Evolutionary conservation across 2,329 filamentous ascomycete genomes (phyloP), one percentile per base, ranked within the genome.

Genomic region (Fusarium devonianum): DNA sequence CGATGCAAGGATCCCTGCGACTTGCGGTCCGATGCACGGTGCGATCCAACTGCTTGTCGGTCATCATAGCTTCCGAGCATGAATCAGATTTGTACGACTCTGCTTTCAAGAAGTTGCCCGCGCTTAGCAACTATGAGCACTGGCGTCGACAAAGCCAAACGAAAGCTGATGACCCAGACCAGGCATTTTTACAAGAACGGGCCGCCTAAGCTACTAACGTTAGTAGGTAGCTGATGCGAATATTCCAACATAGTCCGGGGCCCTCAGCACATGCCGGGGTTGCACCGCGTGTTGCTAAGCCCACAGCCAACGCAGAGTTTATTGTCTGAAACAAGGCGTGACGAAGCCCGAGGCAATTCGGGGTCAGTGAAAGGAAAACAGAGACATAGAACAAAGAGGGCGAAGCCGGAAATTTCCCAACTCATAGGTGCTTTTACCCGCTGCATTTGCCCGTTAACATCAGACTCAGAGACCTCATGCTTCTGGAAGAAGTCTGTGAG

Each of bases 1-100:
- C 49, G 36, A 58, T 50, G 56, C 38, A 49, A 29, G 36, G 36
- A 52, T 45, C 58, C 55, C 50, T 60, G 60, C 50, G 40, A 35
- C 47, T 38, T 61, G 32, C 30, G 17, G 40, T 50, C 37, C 29
- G 36, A 56, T 56, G 56, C 38, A 56, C 43, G 56, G 53, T 56
- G 34, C 42, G 55, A 56, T 52, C 50, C 39, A 25, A 32, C 44
- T 40, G 37, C 28, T 16, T 42, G 19, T 32, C 25, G 6, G 26
- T 42, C 39, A 29, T 42, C 44, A 58, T 56, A 35, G 17, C 28
- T 26, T 45, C 16, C 14, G 19, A 16, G 7, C 12, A n/a, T n/a
- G 21, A 18, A 26, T 38, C 39, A 42, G 30, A n/a, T 16, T 18
- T 34, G 16, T 13, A 13, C 17, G 26, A 16, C 18, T 17, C 43